Base-by-base conservation (phyloP, 1,284 basidiomycete genomes). In the Thecaphora thlaspeos region DNA sequence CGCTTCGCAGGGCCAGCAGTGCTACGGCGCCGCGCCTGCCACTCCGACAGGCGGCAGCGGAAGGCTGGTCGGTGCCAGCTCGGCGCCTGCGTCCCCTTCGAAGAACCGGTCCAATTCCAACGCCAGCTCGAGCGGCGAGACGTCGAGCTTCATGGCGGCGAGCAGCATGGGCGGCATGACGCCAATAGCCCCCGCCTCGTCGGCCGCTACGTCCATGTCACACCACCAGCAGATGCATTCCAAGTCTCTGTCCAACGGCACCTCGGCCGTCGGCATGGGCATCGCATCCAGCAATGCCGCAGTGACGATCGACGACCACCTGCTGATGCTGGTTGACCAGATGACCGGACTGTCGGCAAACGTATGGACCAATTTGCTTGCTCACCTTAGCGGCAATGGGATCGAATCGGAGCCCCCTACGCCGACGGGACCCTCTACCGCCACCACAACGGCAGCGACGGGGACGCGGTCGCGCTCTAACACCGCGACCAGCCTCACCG, bases 331-430 rank as follows among this genome's bases (percentile, higher is more conserved):
- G 43, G 46, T 74, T 17, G 58, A 64, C 34, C 57, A 70, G 36
- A 64, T 73, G 26, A 75, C 75, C 19, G 58, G 60, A 12, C 46
- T 61, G n/a, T 64, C 75, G 4, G 53, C 55, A 12, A 43, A 45
- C 8, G 63, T 71, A 0, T 77, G 75, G 73, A 58, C 58, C 14
- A 44, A 62, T 30, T 57, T 77, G 41, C 60, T 70, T 21, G 62
- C 54, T 9, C 58, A 73, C 43, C 59, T 73, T 2, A 44, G 44
- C 10, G 51, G 53, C 22, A 40, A 58, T 11, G 56, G 58, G 2
- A 44, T 63, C 5, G 53, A 53, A 12, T 46, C 40, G 9, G 32
- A 55, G 26, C 22, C 43, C 2, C n/a, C 22, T n/a, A 22, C 28
- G 30, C 9, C 43, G 21, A 24, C 42, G 8, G 50, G 30, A 47